Percentiles rank a stretch among this genome's conserved stretches.
These are phyloP conservation scores for Termitomyces sp. DNA, from an alignment of 768 basidiomycete species.

Conservation along the genomic window DNA sequence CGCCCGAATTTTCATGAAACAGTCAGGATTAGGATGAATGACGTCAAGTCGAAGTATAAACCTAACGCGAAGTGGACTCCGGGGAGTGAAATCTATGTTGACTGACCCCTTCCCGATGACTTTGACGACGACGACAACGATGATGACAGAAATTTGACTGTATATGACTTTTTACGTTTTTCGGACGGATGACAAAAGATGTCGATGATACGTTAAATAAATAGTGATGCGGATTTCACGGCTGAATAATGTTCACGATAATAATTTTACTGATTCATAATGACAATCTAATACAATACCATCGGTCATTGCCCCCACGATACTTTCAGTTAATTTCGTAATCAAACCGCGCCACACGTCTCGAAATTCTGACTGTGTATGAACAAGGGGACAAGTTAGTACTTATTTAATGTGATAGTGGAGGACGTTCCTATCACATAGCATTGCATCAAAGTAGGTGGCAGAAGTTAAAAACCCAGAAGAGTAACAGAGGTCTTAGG, in stretches of 20 bases:
- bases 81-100: constrained; percentile 46
- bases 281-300: not conserved
- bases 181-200: not conserved
- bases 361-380: not conserved
- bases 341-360: not conserved
- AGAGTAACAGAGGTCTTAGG: no score
- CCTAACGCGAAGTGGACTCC: constrained; percentile 52
- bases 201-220: not conserved
- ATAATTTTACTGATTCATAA: not conserved
- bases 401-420: not conserved
- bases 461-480: not conserved
- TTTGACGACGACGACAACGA: not conserved
- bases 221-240: not conserved
- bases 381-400: not conserved
- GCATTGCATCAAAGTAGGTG: not conserved
- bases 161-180: not conserved
- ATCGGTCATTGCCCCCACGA: not conserved
- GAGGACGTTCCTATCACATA: not conserved
- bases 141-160: not conserved
- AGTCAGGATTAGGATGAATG: constrained; percentile 56
- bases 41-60: constrained; percentile 44
- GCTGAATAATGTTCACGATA: not conserved
- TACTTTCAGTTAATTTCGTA: not conserved
- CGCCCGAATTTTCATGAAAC: constrained; percentile 60
- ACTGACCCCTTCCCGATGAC: not conserved